Conservation (phyloP, 2,329 filamentous ascomycete species). For the Diaporthe ilicicola region DNA sequence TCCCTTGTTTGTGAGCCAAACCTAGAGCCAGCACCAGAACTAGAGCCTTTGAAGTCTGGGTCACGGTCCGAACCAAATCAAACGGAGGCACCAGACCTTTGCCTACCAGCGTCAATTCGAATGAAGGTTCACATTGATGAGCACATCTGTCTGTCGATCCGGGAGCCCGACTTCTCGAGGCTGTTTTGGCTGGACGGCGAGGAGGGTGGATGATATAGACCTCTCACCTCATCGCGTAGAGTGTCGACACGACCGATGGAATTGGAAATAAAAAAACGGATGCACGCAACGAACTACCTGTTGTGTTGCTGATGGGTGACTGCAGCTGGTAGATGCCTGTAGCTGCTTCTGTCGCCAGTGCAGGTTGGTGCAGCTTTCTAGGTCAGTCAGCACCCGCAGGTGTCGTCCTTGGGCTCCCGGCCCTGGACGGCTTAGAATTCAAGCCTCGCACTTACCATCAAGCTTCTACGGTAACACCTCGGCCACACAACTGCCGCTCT, state of each 20-base stretch:
- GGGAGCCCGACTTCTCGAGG: neutral
- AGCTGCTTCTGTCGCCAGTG: neutral
- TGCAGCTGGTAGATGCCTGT: neutral
- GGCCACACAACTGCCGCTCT: neutral
- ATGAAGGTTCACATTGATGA: neutral
- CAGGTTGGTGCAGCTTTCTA: neutral
- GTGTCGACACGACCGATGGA: neutral
- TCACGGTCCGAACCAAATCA: neutral
- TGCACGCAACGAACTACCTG: too few relatives aligned
- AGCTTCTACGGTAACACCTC: neutral
- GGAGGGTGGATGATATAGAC: neutral
- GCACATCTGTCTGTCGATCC: neutral
- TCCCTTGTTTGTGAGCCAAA: constrained; percentile 11
- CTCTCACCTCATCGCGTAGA: neutral
- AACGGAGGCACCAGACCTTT: neutral
- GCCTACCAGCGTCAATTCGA: neutral
- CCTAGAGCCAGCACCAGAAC: too few relatives aligned
- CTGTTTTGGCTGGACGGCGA: neutral
- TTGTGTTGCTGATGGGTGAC: neutral
- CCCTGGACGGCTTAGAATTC: neutral
- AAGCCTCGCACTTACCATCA: neutral
- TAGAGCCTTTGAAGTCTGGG: neutral
- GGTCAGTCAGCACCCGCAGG: neutral
- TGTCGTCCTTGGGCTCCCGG: neutral
- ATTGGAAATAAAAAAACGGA: too few relatives aligned